Evolutionary conservation across 2,329 filamentous ascomycete species (phyloP).

Genomic region (Neopestalotiopsis rosae): DNA sequence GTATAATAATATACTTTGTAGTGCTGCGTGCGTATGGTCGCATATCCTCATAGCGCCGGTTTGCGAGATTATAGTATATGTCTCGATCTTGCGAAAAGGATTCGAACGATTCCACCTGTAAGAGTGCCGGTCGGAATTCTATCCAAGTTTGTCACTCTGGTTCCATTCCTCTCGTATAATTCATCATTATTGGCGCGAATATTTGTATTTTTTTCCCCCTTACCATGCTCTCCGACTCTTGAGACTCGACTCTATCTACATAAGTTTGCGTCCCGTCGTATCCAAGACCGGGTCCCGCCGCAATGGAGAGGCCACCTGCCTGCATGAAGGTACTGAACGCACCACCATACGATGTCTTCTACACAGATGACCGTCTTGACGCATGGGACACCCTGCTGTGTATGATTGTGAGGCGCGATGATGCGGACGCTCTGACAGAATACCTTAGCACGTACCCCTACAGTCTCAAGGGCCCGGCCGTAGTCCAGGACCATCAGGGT

Average conservation of each 20-base stretch:
- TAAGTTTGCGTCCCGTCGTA: neutral
- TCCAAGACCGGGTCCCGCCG: neutral
- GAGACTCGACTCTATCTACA: neutral
- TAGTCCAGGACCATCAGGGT: neutral
- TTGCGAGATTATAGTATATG: too few relatives aligned
- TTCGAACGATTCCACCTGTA: too few relatives aligned
- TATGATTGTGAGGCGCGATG: neutral
- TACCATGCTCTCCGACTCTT: neutral
- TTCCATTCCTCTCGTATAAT: too few relatives aligned
- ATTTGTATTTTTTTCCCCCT: too few relatives aligned
- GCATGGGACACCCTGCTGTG: neutral
- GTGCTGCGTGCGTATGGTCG: too few relatives aligned
- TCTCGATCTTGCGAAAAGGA: too few relatives aligned
- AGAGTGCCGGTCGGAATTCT: too few relatives aligned
- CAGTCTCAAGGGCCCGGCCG: neutral
- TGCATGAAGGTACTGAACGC: neutral
- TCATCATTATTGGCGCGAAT: too few relatives aligned
- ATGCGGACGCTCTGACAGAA: neutral
- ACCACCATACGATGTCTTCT: neutral
- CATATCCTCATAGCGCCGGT: too few relatives aligned
- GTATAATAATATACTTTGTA: too few relatives aligned
- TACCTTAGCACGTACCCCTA: conserved; percentile 5
- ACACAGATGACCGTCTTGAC: neutral
- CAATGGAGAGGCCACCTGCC: neutral
- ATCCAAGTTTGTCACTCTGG: too few relatives aligned